Evolutionary conservation across 1,284 basidiomycete species (phyloP).

Genomic region (Wallemia ichthyophaga): DNA sequence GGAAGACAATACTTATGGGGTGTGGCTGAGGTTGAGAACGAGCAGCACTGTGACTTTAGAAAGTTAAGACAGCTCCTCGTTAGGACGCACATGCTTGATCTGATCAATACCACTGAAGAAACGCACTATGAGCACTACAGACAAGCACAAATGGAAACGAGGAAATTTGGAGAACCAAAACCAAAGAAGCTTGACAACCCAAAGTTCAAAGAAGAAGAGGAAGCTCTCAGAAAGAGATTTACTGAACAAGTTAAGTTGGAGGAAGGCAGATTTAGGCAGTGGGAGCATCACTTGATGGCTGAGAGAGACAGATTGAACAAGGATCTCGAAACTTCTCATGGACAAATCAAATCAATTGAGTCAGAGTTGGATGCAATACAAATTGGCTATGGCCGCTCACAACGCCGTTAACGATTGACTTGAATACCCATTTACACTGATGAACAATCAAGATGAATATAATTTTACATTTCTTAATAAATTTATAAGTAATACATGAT

Average conservation of each 20-base stretch:
- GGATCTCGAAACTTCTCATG: constrained; percentile 71
- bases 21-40: constrained; percentile 95
- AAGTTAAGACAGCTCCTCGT: constrained; percentile 87
- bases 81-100: constrained; percentile 93
- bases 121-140: constrained; percentile 94
- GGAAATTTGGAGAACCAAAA: constrained; percentile 96
- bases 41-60: constrained; percentile 97
- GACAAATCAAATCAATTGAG: constrained; percentile 66
- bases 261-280: constrained; percentile 89
- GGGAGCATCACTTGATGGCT: constrained; percentile 95
- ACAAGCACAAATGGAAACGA: constrained; percentile 96
- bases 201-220: constrained; percentile 99
- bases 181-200: constrained; percentile 98
- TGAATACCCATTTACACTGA: background rate
- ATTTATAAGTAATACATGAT: background rate
- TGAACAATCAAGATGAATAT: no score
- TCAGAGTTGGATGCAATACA: constrained; percentile 64
- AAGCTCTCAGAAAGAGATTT: constrained; percentile 79
- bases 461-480: background rate
- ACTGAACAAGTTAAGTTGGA: constrained; percentile 99
- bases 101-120: constrained; percentile 87
- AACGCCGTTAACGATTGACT: constrained; percentile 17
- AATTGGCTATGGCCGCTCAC: constrained; percentile 46
- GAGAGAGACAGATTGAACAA: constrained; percentile 93
- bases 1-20: constrained; percentile 99